Percentiles rank a stretch among this genome's conserved stretches.
Conservation (phyloP, 192 early-diverging fungal genomes). For the Mycoemilia scoparia region DNA sequence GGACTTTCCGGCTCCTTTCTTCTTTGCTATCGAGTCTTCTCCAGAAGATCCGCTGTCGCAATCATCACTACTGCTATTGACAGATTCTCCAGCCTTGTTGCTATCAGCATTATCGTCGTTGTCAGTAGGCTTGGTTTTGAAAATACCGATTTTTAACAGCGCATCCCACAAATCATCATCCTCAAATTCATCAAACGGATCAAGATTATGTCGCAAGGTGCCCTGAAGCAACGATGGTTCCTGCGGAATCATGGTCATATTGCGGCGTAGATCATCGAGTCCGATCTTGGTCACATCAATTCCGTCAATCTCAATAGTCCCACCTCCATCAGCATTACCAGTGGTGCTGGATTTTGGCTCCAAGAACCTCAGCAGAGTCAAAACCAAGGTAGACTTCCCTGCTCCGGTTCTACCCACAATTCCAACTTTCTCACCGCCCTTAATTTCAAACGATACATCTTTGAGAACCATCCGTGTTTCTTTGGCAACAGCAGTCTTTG, state of each 20-base stretch:
- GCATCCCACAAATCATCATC: constrained; percentile 43
- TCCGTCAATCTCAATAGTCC: constrained; percentile 47
- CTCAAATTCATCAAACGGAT: constrained; percentile 44
- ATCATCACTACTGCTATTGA: no score
- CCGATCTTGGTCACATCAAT: constrained; percentile 44
- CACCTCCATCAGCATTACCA: no score
- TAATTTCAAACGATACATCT: constrained; percentile 1
- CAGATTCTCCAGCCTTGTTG: no score
- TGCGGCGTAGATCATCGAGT: constrained; percentile 38
- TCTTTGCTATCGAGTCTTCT: no score
- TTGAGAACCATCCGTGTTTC: constrained; percentile 35
- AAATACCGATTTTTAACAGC: constrained; percentile 36
- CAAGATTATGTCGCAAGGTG: constrained; percentile 53
- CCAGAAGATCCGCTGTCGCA: no score
- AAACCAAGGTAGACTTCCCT: constrained; percentile 46
- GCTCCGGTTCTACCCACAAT: constrained; percentile 42
- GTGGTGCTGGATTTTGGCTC: constrained; percentile 16
- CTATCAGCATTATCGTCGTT: background rate
- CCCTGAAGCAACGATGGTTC: constrained; percentile 43
- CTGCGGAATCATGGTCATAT: constrained; percentile 54
- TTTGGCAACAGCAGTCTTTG: no score
- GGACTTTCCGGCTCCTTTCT: no score
- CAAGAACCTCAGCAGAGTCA: constrained; percentile 49
- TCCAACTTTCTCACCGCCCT: constrained; percentile 26
- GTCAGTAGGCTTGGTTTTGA: constrained; percentile 1